Conservation (phyloP, 257 asterid genomes). For the Solanum chiquidenum region DNA sequence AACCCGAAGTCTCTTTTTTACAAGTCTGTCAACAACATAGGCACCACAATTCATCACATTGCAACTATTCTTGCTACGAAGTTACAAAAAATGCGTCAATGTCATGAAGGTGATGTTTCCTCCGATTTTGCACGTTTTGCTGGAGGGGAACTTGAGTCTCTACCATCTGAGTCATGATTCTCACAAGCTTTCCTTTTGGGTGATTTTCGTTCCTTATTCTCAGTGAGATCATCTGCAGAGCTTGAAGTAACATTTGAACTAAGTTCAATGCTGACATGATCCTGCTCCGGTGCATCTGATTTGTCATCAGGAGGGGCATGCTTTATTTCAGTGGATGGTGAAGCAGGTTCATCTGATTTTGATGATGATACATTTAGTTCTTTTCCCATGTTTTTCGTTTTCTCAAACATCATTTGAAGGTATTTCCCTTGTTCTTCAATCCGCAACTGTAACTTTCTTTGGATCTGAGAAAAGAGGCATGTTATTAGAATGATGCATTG, state of each 20-base stretch:
- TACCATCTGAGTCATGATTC: conserved; percentile 11
- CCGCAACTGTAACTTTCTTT: conserved; percentile 64
- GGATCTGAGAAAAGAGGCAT: conserved; percentile 35
- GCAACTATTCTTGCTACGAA: background rate
- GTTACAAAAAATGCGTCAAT: conserved; percentile 1
- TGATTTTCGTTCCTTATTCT: conserved; percentile 8
- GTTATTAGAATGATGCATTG: background rate
- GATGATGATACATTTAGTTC: conserved; percentile 26
- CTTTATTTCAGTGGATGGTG: conserved; percentile 7
- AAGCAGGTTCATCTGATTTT: conserved; percentile 18
- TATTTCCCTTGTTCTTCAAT: conserved; percentile 77
- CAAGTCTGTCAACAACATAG: background rate
- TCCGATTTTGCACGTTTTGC: conserved; percentile 33
- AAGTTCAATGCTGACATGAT: background rate
- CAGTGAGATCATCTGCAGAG: conserved; percentile 7
- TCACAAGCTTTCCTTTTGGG: conserved; percentile 16
- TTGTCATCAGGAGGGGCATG: conserved; percentile 10
- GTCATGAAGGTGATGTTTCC: conserved; percentile 4
- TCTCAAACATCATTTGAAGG: conserved; percentile 71
- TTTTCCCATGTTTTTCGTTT: conserved; percentile 57
- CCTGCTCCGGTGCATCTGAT: conserved; percentile 14
- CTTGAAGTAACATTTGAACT: conserved; percentile 3
- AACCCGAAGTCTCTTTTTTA: background rate
- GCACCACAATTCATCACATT: background rate
- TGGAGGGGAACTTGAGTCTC: conserved; percentile 8